These are phyloP conservation scores for Cryptosporidium muris DNA, from an alignment of 169 alveolate species.

Conservation along the genomic window DNA sequence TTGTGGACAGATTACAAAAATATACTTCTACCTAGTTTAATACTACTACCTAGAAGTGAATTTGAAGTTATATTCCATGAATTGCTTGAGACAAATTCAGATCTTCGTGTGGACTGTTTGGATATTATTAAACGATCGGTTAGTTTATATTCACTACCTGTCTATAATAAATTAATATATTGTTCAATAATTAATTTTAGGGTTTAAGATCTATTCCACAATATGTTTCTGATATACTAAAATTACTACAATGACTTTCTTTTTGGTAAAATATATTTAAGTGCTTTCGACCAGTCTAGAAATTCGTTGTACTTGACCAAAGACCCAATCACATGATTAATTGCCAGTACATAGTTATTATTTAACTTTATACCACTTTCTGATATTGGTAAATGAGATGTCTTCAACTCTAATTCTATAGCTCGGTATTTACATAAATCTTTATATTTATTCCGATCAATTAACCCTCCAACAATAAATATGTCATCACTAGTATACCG, in stretches of 20 bases:
- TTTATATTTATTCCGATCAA: conserved; percentile 73
- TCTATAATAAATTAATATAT: background rate
- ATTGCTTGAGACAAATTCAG: conserved; percentile 61
- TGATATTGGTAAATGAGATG: conserved; percentile 72
- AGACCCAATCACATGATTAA: conserved; percentile 71
- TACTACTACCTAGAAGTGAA: conserved; percentile 37
- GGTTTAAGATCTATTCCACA: conserved; percentile 62
- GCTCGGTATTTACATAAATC: conserved; percentile 71
- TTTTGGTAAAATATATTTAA: conserved; percentile 40
- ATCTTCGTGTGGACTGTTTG: conserved; percentile 50
- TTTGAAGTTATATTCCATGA: conserved; percentile 47
- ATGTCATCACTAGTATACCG: background rate
- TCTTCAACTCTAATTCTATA: conserved; percentile 53
- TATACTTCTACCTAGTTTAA: conserved; percentile 51
- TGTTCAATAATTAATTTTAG: conserved; percentile 2
- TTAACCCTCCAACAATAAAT: conserved; percentile 75
- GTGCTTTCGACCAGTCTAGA: conserved; percentile 21
- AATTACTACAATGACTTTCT: conserved; percentile 15
- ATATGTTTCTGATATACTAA: conserved; percentile 43
- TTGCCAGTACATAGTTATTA: conserved; percentile 50
- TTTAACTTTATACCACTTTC: conserved; percentile 49
- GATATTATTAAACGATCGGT: conserved; percentile 55
- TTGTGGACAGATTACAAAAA: conserved; percentile 61
- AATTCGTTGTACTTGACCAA: conserved; percentile 34
- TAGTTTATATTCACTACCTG: conserved; percentile 4